Conservation (phyloP, 345 rosid genomes). For the Gossypium herbaceum region DNA sequence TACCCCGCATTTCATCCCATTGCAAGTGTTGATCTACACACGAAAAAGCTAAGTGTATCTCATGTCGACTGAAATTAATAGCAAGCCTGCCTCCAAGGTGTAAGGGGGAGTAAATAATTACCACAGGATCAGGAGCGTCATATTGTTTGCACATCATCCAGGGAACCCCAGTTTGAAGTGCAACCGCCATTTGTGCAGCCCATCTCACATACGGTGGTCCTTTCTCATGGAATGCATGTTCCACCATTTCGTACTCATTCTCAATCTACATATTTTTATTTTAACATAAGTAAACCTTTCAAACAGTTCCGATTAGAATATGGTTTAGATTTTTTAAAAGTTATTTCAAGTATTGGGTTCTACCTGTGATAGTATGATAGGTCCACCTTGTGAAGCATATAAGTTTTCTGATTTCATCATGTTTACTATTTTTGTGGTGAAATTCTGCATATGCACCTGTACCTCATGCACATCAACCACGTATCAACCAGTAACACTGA, state of each 20-base stretch:
- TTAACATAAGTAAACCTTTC: background rate
- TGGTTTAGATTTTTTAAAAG: too few relatives aligned
- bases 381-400: slow-evolving; percentile 94
- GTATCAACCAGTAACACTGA: background rate
- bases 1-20: slow-evolving; percentile 80
- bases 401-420: slow-evolving; percentile 73
- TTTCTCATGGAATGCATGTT: slow-evolving; percentile 41
- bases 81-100: too few relatives aligned
- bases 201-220: slow-evolving; percentile 65
- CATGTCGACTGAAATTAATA: too few relatives aligned
- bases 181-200: slow-evolving; percentile 84
- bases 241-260: slow-evolving; percentile 54
- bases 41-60: background rate
- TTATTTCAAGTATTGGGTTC: too few relatives aligned
- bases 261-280: background rate
- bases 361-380: slow-evolving; percentile 88
- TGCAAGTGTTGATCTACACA: slow-evolving; percentile 74
- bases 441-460: slow-evolving; percentile 62
- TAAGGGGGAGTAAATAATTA: slow-evolving; percentile 10
- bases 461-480: background rate
- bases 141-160: slow-evolving; percentile 92
- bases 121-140: slow-evolving; percentile 91
- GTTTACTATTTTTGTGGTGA: slow-evolving; percentile 55
- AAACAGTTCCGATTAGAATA: background rate
- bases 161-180: slow-evolving; percentile 75